These are phyloP conservation scores for Amanita rimosa DNA, from an alignment of 768 basidiomycete species.

Conservation along the genomic window DNA sequence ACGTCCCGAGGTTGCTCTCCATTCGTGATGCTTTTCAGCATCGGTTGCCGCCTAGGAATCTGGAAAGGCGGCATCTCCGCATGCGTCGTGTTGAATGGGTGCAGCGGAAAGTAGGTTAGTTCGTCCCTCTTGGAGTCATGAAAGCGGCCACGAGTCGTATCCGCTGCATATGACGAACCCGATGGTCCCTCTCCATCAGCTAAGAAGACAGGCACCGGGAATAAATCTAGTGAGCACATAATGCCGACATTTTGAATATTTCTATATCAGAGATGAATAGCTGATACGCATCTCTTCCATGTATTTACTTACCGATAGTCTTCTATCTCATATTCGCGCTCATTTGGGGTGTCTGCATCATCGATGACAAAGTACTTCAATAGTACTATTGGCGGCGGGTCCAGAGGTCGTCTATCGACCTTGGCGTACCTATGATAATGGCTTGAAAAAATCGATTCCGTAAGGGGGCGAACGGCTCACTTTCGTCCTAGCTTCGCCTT, in stretches of 20 bases:
- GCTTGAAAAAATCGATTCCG: not conserved
- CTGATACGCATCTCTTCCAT: not conserved
- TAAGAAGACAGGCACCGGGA: constrained; percentile 37
- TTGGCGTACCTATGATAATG: constrained; percentile 34
- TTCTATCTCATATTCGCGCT: constrained; percentile 36
- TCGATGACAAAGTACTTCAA: constrained; percentile 40
- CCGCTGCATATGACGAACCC: constrained; percentile 2
- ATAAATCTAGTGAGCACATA: constrained; percentile 64
- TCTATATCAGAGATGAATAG: constrained; percentile 17
- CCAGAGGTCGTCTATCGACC: constrained; percentile 56
- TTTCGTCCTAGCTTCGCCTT: constrained; percentile 61
- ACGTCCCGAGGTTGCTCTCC: constrained; percentile 20
- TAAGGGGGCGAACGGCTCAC: constrained; percentile 21
- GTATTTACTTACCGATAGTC: constrained; percentile 30
- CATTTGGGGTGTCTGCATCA: constrained; percentile 23
- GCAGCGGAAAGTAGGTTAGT: constrained; percentile 27
- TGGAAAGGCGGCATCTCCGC: constrained; percentile 20
- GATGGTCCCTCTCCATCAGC: constrained; percentile 4
- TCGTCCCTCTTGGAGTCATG: not conserved
- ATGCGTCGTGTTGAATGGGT: constrained; percentile 22
- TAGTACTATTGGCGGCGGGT: constrained; percentile 49
- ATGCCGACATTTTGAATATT: constrained; percentile 46
- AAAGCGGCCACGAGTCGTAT: not conserved
- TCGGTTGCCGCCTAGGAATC: constrained; percentile 24
- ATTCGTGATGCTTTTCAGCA: constrained; percentile 18